Evolutionary conservation across 257 asterid species (phyloP), one percentile per base, ranked within the genome.

Genomic region (Apocynum venetum): DNA sequence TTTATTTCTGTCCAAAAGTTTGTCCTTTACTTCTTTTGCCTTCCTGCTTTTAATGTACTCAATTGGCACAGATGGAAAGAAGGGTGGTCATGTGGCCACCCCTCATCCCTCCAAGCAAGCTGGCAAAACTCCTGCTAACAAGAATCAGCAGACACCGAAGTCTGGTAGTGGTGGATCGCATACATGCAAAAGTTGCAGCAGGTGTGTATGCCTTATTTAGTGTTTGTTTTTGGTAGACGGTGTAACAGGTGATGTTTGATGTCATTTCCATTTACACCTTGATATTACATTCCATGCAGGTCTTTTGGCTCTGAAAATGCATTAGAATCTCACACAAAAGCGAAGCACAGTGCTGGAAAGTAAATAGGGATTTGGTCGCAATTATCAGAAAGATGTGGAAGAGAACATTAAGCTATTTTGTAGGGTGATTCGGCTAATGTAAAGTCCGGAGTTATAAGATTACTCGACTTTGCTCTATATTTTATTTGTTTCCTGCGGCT

Each of bases 81-180:
- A 95, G 71, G 90, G 81, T 78, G 91, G 25, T 48, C 98, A 93
- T 75, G 96, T 90, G 41, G 98, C 91, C n/a, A 95, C 99, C 3
- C 98, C 98, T 72, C 87, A 95, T 71, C 98, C 98, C 1, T 78
- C 97, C 31, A 94, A 94, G 82, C 87, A 88, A 82, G 91, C 87
- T 69, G 94, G 85, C 1, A 95, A 91, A 81, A 80, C 92, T 66
- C 88, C 94, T 63, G 96, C 84, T 43, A 77, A 79, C 92, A 89
- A 92, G 85, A 88, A 78, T 65, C 90, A 73, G 80, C 86, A 85
- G 85, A 86, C 90, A n/a, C 91, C 96, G 4, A 87, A 88, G 82
- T 85, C 89, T 40, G 93, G 85, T 25, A 25, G 31, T 48, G 91
- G 88, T 53, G 83, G 80, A 49, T 17, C 96, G 35, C 82, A 83